Evolutionary conservation across 2,329 filamentous ascomycete genomes (phyloP).

Genomic region (Fusarium zealandicum): DNA sequence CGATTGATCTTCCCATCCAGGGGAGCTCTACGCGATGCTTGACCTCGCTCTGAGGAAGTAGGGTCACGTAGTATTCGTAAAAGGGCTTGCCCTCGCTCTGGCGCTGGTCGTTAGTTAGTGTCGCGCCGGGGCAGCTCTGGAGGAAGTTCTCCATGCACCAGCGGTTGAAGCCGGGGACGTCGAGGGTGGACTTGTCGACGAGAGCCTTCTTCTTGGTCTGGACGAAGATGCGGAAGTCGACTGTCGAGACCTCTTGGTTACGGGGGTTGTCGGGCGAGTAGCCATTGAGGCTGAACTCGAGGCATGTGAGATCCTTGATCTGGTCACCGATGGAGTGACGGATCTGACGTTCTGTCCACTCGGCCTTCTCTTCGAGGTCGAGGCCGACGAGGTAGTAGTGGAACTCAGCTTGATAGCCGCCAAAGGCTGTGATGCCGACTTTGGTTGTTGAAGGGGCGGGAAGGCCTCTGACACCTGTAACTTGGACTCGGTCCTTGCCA

Average conservation of each 20-base stretch:
- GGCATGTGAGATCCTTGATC: conserved; percentile 43
- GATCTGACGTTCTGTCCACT: conserved; percentile 22
- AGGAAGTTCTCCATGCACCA: conserved; percentile 48
- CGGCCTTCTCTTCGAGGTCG: conserved; percentile 50
- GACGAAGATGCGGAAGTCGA: conserved; percentile 53
- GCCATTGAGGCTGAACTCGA: conserved; percentile 48
- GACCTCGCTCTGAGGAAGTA: conserved; percentile 36
- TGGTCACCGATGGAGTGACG: conserved; percentile 24
- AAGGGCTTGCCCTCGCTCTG: conserved; percentile 44
- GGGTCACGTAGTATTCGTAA: conserved; percentile 33
- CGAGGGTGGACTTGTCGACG: conserved; percentile 20
- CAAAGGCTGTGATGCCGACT: conserved; percentile 51
- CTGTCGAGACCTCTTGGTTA: conserved; percentile 54
- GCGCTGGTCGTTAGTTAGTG: conserved; percentile 48
- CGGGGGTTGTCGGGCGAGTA: conserved; percentile 47
- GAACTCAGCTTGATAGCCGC: conserved; percentile 53
- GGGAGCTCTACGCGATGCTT: conserved; percentile 35
- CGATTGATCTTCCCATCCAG: conserved; percentile 23
- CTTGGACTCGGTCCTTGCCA: conserved; percentile 38
- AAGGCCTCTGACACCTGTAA: conserved; percentile 34
- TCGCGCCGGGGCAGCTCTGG: conserved; percentile 53
- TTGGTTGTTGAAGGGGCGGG: conserved; percentile 35
- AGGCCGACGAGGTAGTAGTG: conserved; percentile 52
- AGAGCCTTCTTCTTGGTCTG: conserved; percentile 48
- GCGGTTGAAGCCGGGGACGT: conserved; percentile 23